Conservation (phyloP, 768 basidiomycete genomes). For the Holtermannia corniformis region DNA sequence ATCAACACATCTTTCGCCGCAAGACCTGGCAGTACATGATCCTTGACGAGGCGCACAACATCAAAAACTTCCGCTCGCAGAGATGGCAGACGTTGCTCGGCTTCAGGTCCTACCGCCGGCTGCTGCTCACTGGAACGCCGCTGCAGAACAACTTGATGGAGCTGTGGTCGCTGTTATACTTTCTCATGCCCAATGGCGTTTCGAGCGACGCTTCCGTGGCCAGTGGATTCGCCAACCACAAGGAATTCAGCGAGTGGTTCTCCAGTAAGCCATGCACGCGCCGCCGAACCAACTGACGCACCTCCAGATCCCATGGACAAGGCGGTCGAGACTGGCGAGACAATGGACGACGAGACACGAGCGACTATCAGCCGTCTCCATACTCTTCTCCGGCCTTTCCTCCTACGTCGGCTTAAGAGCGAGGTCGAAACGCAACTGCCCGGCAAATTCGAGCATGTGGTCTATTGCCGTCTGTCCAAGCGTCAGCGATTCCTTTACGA, state of each 20-base stretch:
- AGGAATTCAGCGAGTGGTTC: constrained; percentile 94
- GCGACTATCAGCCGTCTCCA: constrained; percentile 72
- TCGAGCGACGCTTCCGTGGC: constrained; percentile 33
- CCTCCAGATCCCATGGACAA: constrained; percentile 76
- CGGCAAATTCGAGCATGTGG: constrained; percentile 79
- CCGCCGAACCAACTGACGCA: background rate
- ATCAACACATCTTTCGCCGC: constrained; percentile 82
- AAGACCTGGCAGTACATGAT: constrained; percentile 95
- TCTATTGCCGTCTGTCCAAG: constrained; percentile 79
- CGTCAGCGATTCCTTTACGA: constrained; percentile 91
- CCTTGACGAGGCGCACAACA: constrained; percentile 90
- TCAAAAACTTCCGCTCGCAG: constrained; percentile 92
- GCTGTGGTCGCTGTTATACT: constrained; percentile 44
- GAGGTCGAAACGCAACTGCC: constrained; percentile 44
- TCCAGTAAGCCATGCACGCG: constrained; percentile 60
- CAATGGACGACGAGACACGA: constrained; percentile 68
- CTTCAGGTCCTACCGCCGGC: constrained; percentile 49
- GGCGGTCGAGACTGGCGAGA: constrained; percentile 59
- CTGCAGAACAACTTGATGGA: constrained; percentile 45
- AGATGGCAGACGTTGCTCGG: constrained; percentile 85
- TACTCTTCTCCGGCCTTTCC: constrained; percentile 42
- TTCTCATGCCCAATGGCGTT: constrained; percentile 42
- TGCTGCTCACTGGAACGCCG: constrained; percentile 41
- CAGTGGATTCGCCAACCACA: constrained; percentile 71
- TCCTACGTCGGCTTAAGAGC: constrained; percentile 42